phyloP scores from a whole-genome alignment of 306 rosid species.

The Macrotyloma uniflorum region DNA sequence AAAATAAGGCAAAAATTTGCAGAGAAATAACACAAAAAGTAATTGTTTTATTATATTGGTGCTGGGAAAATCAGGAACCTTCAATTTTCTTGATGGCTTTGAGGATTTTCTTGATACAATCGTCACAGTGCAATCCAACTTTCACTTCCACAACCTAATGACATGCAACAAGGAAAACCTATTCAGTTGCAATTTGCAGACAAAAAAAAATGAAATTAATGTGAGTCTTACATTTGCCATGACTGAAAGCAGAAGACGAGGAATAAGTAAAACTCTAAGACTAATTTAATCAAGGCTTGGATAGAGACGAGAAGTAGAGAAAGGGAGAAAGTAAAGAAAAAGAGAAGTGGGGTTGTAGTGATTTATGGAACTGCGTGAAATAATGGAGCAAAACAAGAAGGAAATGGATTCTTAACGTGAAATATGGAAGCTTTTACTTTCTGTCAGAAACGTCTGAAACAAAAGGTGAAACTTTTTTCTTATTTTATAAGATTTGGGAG shows the following conservation, averaged over 20 bases:
- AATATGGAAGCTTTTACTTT: constrained; percentile 44
- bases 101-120: constrained; percentile 90
- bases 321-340: background rate
- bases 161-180: background rate
- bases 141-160: constrained; percentile 81
- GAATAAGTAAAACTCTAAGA: background rate
- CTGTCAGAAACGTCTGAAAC: background rate
- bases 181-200: background rate
- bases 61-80: constrained; percentile 46
- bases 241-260: background rate
- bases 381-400: constrained; percentile 30
- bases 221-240: constrained; percentile 62
- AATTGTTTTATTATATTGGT: background rate
- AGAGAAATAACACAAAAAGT: background rate
- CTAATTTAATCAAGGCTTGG: too few species aligned
- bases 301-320: background rate
- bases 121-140: constrained; percentile 85
- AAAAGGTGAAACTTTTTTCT: constrained; percentile 37
- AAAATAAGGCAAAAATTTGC: background rate
- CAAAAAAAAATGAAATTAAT: background rate
- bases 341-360: background rate
- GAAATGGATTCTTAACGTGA: constrained; percentile 64
- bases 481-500: constrained; percentile 22
- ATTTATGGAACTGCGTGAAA: constrained; percentile 29
- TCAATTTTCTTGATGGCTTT: constrained; percentile 83